Evolutionary conservation across 495 filamentous ascomycete genomes (phyloP), one percentile per base, ranked within the genome.

Genomic region (Alectoria sarmentosa): DNA sequence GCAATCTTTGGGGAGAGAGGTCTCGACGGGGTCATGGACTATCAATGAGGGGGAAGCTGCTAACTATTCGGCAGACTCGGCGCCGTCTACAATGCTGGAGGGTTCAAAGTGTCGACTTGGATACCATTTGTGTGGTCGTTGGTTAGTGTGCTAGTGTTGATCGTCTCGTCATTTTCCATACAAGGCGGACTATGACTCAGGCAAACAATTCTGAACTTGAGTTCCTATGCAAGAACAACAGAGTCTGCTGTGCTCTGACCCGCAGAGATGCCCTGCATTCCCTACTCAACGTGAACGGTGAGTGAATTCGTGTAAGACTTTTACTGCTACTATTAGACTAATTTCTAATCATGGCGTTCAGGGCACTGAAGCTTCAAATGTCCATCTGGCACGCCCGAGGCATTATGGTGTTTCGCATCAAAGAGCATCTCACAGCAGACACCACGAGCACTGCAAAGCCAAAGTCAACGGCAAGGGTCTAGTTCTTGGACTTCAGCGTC

Each of bases 51-150:
- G 46, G 34, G 6, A 26, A 28, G 11, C 34, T 14, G 44, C 55
- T 68, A 59, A 69, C 60, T 21, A n/a, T 26, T 13, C 60, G 38
- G 55, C 69, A 97, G 93, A 59, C 83, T 98, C 15, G 91, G 91
- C 32, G 89, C 88, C 9, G 85, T 94, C 54, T 98, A 98, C 71
- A 84, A 89, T 67, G 84, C 90, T 21, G 94, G 92, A 38, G 90
- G 86, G 74, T 96, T 96, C 71, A 77, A 84, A 66, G 96, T 98
- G 93, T 95, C 91, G 60, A 97, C 94, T 3, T 98, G 95, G 94
- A 88, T 96, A 48, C 94, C 94, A 19, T 90, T 96, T 70, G 82
- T 95, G 59, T 98, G 94, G 94, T 88, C 87, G n/a, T 80, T 89
- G 68, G 88, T 96, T 72, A 96, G 92, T 70, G 85, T 95, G 3